Base-by-base conservation (phyloP, 2,329 filamentous ascomycete species). In the Trichoderma asperellum region DNA sequence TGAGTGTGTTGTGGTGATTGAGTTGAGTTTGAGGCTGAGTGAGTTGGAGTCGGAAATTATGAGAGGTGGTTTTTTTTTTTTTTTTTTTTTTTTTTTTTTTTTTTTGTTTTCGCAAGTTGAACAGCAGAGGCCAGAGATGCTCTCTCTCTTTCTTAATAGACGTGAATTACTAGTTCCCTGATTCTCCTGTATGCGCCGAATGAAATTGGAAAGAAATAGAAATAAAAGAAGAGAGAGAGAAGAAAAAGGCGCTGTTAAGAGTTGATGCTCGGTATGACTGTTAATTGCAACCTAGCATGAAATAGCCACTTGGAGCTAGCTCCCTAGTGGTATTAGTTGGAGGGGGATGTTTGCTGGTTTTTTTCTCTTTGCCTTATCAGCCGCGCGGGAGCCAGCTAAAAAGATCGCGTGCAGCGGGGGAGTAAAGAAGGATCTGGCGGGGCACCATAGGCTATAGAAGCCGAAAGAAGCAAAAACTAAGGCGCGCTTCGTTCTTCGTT, bases 301-400 rank as follows among this genome's bases (percentile, higher is more conserved):
- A 56, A 34, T 49, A 24, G 47, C 47, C 47, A 11, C 43, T 18
- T 24, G 40, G 43, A 21, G 43, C 43, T 49, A 49, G 47, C n/a
- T 49, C 47, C 47, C 24, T 49, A 5, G 47, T 47, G 1, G 35
- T 37, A 12, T 37, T 37, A 37, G 35, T 37, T 37, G 35, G 35
- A 37, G 35, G 35, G 35, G 35, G 10, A 37, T 2, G 35, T 8
- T 8, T 37, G 12, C 24, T 37, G 32, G 32, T n/a, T n/a, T 8
- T n/a, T 43, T 43, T 43, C 24, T 24, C 24, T n/a, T n/a, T 49
- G 27, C n/a, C 59, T 62, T 62, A 62, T 62, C 59, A 62, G 43
- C 59, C 59, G 59, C 59, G 43, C 59, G 43, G 59, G n/a, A 34
- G 40, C 24, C 16, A 56, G 6, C 43, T 4, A 49, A 49, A 49